Evolutionary conservation across 257 asterid genomes (phyloP), one percentile per base, ranked within the genome.

Genomic region (Rhazya stricta): DNA sequence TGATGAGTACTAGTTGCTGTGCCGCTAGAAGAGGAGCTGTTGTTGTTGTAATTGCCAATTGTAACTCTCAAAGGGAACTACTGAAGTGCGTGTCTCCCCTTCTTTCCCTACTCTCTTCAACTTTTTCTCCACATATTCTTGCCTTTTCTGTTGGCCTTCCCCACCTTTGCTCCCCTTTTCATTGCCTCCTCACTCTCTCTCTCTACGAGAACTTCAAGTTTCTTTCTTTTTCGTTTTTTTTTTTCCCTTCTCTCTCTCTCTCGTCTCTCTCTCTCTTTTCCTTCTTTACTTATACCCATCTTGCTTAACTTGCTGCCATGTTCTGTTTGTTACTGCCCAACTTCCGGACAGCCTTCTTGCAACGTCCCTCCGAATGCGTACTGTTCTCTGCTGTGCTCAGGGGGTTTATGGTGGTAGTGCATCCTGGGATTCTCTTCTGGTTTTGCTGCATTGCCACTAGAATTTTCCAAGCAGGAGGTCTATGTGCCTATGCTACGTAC

Each of bases 81-180:
- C 87, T 84, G 97, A 97, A 68, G 98, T 90, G 81, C 67, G 23
- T 88, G 93, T 77, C 94, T n/a, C 97, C 85, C 97, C 92, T 78
- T 81, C 87, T 88, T 90, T 88, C 81, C 91, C 88, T 85, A 85
- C 88, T 75, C 83, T 87, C 81, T 79, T 87, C 97, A 86, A 91
- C 97, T 91, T 92, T 91, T 89, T 90, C 80, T 89, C 93, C 56
- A 88, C 89, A 83, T 71, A 83, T 76, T 81, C 94, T 79, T 82
- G 86, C 91, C 90, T 89, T 88, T 84, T 91, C 30, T 88, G 88
- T 84, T 88, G 50, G 91, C 81, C 89, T 84, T 84, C 83, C 80
- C 83, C 92, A 79, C 97, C 82, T 83, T 78, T 79, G 39, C 82
- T 8, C 42, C 84, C 71, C 87, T 86, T 83, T 87, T 83, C 96